Base-by-base conservation (phyloP, 2,329 filamentous ascomycete species). In the Microdochium bolleyi region DNA sequence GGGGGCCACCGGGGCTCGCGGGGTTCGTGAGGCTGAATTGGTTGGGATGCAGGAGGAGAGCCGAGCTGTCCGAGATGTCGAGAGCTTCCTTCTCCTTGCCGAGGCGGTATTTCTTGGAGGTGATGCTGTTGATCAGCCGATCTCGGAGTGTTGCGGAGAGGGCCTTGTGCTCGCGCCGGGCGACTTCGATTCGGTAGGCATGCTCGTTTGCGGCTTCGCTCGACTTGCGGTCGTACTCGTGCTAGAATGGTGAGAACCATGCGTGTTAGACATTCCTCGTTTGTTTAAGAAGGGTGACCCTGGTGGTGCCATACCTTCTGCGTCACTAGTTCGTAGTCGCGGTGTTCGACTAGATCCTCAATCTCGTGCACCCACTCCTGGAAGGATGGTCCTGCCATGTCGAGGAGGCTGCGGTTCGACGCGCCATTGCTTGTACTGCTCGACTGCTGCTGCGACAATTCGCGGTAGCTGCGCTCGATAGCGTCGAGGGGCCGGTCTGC, bases 291-390 rank as follows among this genome's bases (percentile, higher is more conserved):
- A 16, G 34, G 11, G 34, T 38, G 16, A 41, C 44, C 24, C 53
- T 22, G 34, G n/a, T 52, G 54, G 38, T 46, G 21, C 27, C 54
- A 68, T 76, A 96, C 94, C 78, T 88, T 87, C 59, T 95, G 81
- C 64, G 86, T 82, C 7, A 88, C 85, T 64, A 97, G 73, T 61
- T 92, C 84, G 57, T 88, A 85, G 73, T 99, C 94, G 60, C 89
- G 83, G 63, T 89, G 82, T 69, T 97, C 92, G 59, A 96, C 84
- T 8, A 90, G 80, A 67, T 95, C 87, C 65, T 96, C 95, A 52
- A 96, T 82, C 56, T 92, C 84, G 59, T 89, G 83, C 21, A 94
- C 83, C 73, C 95, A 97, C 60, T 89, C 84, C 54, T 86, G 80
- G 67, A 96, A 96, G 64, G 87, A 83, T 62, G 85, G 89, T 1